A percentile compares a stretch with the other conserved stretches of the same genome.
Conservation (phyloP, 768 basidiomycete genomes). For the Leccinum disarticulatum region DNA sequence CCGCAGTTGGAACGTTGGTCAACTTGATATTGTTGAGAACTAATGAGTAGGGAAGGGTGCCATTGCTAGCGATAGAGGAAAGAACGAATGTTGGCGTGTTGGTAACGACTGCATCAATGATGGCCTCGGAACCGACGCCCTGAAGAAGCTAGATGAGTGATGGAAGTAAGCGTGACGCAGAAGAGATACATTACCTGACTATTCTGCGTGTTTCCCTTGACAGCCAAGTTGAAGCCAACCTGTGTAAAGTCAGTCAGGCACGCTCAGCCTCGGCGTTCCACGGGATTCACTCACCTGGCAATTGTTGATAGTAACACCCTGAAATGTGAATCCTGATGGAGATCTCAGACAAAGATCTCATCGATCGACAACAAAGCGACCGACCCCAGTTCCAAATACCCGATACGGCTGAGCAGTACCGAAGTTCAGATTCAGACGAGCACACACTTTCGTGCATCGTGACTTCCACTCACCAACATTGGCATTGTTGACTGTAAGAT, state of each 20-base stretch:
- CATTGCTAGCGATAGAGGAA: constrained; percentile 34
- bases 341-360: constrained; percentile 2
- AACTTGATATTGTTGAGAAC: constrained; percentile 38
- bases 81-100: constrained; percentile 46
- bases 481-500: constrained; percentile 53
- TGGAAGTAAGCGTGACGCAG: neutral
- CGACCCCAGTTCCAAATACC: constrained; percentile 45
- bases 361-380: neutral
- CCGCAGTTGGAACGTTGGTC: constrained; percentile 34
- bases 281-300: constrained; percentile 20
- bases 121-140: constrained; percentile 43
- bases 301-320: constrained; percentile 47
- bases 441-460: neutral
- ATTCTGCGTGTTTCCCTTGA: constrained; percentile 35
- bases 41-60: constrained; percentile 33
- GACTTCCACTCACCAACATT: constrained; percentile 31
- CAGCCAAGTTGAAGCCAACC: constrained; percentile 47
- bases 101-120: constrained; percentile 45
- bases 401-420: constrained; percentile 25
- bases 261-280: neutral
- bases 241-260: neutral
- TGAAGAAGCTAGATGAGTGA: constrained; percentile 13
- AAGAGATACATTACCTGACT: constrained; percentile 30
- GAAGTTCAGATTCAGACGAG: constrained; percentile 7
- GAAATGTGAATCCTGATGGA: constrained; percentile 48